Evolutionary conservation across 371 early-diverging fungal genomes (phyloP).

Genomic region (Smittium mucronatum): DNA sequence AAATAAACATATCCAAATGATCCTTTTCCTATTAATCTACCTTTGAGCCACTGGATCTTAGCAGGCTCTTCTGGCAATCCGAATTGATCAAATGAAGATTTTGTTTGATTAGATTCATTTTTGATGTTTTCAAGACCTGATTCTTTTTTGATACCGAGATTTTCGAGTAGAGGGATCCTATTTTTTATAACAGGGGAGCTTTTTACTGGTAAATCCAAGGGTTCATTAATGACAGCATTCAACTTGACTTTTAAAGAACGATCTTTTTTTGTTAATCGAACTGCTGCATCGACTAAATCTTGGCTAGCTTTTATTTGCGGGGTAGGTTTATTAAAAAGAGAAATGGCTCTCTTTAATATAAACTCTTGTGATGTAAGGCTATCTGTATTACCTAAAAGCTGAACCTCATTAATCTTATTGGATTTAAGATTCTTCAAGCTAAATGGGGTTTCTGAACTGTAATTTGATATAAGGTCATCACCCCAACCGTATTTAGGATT

Average conservation of each 20-base stretch:
- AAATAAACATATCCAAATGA: slow-evolving; percentile 88
- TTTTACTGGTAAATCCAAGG: too few relatives aligned
- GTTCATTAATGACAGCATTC: background rate
- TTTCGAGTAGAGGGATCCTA: background rate
- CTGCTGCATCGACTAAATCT: slow-evolving; percentile 32
- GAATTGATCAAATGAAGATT: slow-evolving; percentile 26
- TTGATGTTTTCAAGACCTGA: background rate
- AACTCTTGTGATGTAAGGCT: slow-evolving; percentile 13
- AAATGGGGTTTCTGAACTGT: background rate
- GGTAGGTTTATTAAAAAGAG: slow-evolving; percentile 30
- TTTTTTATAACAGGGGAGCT: slow-evolving; percentile 5
- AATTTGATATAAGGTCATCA: background rate
- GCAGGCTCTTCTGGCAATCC: slow-evolving; percentile 22
- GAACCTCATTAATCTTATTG: background rate
- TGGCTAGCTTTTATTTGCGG: slow-evolving; percentile 31
- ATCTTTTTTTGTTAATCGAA: slow-evolving; percentile 13
- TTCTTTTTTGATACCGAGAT: background rate
- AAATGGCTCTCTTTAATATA: slow-evolving; percentile 30
- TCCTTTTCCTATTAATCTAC: slow-evolving; percentile 86
- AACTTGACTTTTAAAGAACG: background rate
- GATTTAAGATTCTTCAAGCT: background rate
- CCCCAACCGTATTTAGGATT: background rate
- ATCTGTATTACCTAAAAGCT: background rate
- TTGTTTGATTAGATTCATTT: slow-evolving; percentile 17
- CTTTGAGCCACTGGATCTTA: slow-evolving; percentile 61